A percentile compares a stretch with the other conserved stretches of the same genome.
phyloP scores from a whole-genome alignment of 768 basidiomycete species.

The Imleria badia region DNA sequence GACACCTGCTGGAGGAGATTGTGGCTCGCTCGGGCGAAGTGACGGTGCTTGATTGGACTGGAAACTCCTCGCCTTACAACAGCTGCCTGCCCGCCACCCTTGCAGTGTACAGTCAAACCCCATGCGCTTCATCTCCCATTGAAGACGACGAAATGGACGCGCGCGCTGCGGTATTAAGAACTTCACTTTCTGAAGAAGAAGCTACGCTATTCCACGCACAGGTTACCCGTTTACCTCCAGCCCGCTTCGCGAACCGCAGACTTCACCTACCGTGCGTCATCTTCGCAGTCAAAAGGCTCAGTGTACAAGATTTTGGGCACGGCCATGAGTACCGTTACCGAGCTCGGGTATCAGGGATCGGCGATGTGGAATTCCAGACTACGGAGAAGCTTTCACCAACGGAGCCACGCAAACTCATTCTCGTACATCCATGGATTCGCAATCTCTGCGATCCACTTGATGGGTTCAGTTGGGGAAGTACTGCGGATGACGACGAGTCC shows the following conservation, averaged over 20 bases:
- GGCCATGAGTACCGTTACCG: neutral
- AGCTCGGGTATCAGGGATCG: constrained; percentile 1
- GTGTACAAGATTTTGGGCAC: neutral
- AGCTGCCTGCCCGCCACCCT: constrained; percentile 10
- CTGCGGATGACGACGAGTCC: neutral
- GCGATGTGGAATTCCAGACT: too few species aligned
- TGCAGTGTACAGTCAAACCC: neutral
- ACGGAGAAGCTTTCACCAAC: too few species aligned
- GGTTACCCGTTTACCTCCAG: neutral
- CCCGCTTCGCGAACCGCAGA: neutral
- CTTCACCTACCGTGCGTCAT: constrained; percentile 12
- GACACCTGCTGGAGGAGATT: constrained; percentile 10
- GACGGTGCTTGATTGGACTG: constrained; percentile 7
- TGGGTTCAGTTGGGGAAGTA: neutral
- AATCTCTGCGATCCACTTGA: neutral
- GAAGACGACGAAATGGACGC: neutral
- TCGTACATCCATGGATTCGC: too few species aligned
- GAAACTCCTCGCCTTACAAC: constrained; percentile 9
- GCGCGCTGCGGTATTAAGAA: neutral
- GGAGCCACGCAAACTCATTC: too few species aligned
- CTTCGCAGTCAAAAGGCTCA: constrained; percentile 2
- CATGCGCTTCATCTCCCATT: neutral
- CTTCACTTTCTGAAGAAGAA: neutral
- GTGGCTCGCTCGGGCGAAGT: constrained; percentile 7
- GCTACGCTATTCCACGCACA: neutral